Evolutionary conservation across 768 basidiomycete genomes (phyloP), one percentile per base, ranked within the genome.

Genomic region (Pisolithus tinctorius): DNA sequence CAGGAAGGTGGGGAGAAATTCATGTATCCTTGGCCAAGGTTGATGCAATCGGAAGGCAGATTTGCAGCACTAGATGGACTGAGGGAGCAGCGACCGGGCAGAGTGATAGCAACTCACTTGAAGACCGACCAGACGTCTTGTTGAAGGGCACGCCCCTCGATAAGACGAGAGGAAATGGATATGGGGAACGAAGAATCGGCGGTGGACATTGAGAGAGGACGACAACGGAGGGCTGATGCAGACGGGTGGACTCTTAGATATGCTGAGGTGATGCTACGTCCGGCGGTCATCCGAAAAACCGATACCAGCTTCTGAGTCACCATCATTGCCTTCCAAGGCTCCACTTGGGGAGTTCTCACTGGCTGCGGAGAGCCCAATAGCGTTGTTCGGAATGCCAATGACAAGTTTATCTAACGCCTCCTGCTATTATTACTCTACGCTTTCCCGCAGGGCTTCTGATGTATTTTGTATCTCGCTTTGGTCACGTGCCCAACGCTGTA

Each of bases 11-110:
- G 92, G 1, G 82, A 66, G 64, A 93, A 94, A 74, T 93, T 93
- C 92, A 94, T 94, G 70, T 92, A 94, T 4, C 87, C 87, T 67
- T 85, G 95, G 4, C 95, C 95, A 41, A 99, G 84, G 69, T 99
- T 99, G 64, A 99, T 88, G 57, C 91, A 92, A 64, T 97, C 91
- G 9, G 80, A 56, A 0, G 95, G 95, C 56, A 98, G 77, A 62
- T 96, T 95, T 39, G 77, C 84, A 41, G 80, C 91, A 64, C 93
- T 96, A 64, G 17, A 53, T 60, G 43, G 36, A 25, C 45, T 17
- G n/a, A 50, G 38, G 48, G 56, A 44, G 42, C 46, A 31, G 41
- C 11, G 34, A 34, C 11, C 3, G 34, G 43, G 38, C 25, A 42
- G 34, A 51, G 50, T 47, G 51, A 43, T 41, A 13, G 42, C 2